Evolutionary conservation across 257 asterid genomes (phyloP).

Genomic region (Solanum lignicaule): DNA sequence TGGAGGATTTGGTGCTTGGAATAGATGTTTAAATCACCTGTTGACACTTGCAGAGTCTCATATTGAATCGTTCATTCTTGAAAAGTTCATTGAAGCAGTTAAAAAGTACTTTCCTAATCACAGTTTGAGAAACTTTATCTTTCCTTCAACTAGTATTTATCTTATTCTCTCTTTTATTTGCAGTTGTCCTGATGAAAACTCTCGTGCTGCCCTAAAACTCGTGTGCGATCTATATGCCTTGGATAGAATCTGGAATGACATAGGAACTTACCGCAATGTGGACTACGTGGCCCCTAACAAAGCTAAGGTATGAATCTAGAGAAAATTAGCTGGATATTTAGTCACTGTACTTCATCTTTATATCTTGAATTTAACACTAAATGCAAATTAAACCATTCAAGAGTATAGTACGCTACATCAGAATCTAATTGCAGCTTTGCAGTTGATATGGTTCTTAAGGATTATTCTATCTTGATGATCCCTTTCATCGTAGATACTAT

Average conservation of each 20-base stretch:
- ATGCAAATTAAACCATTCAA: not conserved
- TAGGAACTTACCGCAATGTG: conserved; percentile 92
- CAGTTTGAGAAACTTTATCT: not conserved
- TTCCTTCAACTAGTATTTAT: not conserved
- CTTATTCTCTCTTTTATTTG: conserved; percentile 6
- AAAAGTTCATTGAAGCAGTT: conserved; percentile 76
- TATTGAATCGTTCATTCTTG: conserved; percentile 79
- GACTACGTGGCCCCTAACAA: conserved; percentile 97
- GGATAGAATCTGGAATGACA: conserved; percentile 95
- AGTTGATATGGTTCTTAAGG: not conserved
- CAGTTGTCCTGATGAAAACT: conserved; percentile 74
- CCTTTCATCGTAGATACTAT: not conserved
- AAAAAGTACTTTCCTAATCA: conserved; percentile 32
- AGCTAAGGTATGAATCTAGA: conserved; percentile 57
- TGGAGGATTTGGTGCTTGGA: conserved; percentile 97
- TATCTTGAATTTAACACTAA: not conserved
- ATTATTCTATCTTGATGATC: not conserved
- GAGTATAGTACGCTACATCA: not conserved
- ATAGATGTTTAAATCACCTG: conserved; percentile 93
- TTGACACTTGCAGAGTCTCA: conserved; percentile 96
- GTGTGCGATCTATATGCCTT: conserved; percentile 87
- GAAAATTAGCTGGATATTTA: not conserved
- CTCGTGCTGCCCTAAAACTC: conserved; percentile 73
- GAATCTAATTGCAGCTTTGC: not conserved
- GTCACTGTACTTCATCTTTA: not conserved